These are phyloP conservation scores for Botryobasidium botryosum DNA, from an alignment of 768 basidiomycete species.

Conservation along the genomic window DNA sequence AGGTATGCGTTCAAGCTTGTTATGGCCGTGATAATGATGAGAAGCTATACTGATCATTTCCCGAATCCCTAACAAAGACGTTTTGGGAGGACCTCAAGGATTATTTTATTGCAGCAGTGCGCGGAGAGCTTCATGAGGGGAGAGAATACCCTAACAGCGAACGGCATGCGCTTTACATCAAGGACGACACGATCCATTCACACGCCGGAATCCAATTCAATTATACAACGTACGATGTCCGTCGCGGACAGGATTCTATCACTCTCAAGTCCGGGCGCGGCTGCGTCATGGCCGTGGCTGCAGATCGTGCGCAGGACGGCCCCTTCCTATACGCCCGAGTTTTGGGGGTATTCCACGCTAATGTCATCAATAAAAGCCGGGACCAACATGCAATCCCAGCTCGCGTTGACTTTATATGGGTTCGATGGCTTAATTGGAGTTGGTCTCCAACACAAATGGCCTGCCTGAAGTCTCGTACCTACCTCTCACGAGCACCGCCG, in stretches of 20 bases:
- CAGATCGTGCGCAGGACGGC: slow-evolving; percentile 13
- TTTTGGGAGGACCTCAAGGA: not conserved
- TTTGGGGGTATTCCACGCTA: slow-evolving; percentile 20
- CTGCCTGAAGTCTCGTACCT: slow-evolving; percentile 29
- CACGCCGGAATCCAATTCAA: slow-evolving; percentile 19
- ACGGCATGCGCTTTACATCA: not conserved
- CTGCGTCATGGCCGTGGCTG: slow-evolving; percentile 20
- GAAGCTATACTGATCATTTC: not conserved
- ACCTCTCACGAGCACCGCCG: slow-evolving; percentile 13
- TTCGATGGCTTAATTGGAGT: slow-evolving; percentile 28
- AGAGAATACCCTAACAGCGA: slow-evolving; percentile 13
- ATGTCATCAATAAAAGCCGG: slow-evolving; percentile 13
- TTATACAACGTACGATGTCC: slow-evolving; percentile 29
- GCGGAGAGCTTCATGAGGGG: slow-evolving; percentile 9
- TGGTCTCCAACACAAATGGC: too few species aligned
- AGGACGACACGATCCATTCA: not conserved
- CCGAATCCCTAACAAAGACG: not conserved
- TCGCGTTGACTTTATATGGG: slow-evolving; percentile 28
- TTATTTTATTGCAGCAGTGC: too few species aligned
- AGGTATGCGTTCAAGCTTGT: too few species aligned
- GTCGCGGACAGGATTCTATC: slow-evolving; percentile 25
- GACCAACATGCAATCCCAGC: too few species aligned
- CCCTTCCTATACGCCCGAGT: slow-evolving; percentile 24
- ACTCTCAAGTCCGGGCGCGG: slow-evolving; percentile 18
- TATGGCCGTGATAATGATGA: too few species aligned